Conservation (phyloP, 768 basidiomycete species). For the Suillus variegatus region DNA sequence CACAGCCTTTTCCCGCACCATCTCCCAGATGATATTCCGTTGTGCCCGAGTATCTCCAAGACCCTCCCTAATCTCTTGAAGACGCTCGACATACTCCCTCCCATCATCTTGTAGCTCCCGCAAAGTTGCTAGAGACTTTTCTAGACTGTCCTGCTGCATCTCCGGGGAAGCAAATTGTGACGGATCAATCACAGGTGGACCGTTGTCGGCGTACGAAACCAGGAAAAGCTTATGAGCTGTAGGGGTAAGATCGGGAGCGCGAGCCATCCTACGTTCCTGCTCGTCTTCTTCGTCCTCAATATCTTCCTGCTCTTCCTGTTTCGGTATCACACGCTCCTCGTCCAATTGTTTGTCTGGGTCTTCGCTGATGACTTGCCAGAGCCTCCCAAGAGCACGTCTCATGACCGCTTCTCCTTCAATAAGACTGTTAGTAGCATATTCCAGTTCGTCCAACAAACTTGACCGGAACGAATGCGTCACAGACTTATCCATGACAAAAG, state of each 20-base stretch:
- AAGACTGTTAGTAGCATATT: slow-evolving; percentile 78
- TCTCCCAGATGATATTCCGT: slow-evolving; percentile 72
- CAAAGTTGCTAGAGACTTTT: slow-evolving; percentile 71
- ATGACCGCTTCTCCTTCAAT: slow-evolving; percentile 81
- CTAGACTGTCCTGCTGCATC: slow-evolving; percentile 67
- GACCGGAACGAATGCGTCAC: slow-evolving; percentile 86
- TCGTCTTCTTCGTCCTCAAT: slow-evolving; percentile 40
- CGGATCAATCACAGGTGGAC: slow-evolving; percentile 50
- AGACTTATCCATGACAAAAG: slow-evolving; percentile 84
- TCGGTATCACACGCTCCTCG: slow-evolving; percentile 53
- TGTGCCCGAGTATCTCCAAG: slow-evolving; percentile 75
- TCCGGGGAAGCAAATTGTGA: slow-evolving; percentile 67
- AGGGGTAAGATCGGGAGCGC: slow-evolving; percentile 68
- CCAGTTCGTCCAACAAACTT: slow-evolving; percentile 73
- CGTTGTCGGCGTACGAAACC: slow-evolving; percentile 48
- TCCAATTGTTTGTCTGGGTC: slow-evolving; percentile 47
- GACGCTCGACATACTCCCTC: slow-evolving; percentile 80
- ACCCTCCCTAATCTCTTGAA: slow-evolving; percentile 82
- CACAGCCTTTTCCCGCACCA: slow-evolving; percentile 72
- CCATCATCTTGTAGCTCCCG: slow-evolving; percentile 86
- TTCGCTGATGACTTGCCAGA: slow-evolving; percentile 83
- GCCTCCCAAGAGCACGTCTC: slow-evolving; percentile 70
- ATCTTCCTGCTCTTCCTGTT: slow-evolving; percentile 70
- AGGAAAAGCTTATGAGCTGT: slow-evolving; percentile 70
- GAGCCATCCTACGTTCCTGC: slow-evolving; percentile 46